Percentiles rank a stretch among this genome's conserved stretches.
phyloP scores from a whole-genome alignment of 768 basidiomycete genomes.

The Hortiboletus campestris region DNA sequence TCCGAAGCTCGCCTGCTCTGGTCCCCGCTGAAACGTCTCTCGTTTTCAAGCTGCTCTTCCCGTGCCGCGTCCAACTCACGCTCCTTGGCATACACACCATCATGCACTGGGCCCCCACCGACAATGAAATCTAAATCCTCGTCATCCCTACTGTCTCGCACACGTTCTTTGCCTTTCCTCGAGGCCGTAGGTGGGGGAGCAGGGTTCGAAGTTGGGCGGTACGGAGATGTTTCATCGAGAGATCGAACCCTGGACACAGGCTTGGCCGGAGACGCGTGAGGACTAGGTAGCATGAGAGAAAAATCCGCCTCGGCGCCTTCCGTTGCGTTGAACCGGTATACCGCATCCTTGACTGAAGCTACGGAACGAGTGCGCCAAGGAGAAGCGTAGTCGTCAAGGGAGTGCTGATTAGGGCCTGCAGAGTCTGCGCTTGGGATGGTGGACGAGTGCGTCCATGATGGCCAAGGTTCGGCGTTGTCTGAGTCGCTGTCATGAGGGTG shows the following conservation, averaged over 20 bases:
- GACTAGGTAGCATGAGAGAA: constrained; percentile 51
- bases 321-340: constrained; percentile 44
- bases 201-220: background rate
- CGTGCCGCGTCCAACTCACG: constrained; percentile 57
- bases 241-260: constrained; percentile 26
- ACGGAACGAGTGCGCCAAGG: constrained; percentile 35
- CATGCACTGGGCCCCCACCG: constrained; percentile 43
- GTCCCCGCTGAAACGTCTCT: constrained; percentile 39
- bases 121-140: constrained; percentile 29
- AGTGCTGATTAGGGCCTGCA: background rate
- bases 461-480: constrained; percentile 13
- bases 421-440: background rate
- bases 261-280: constrained; percentile 35
- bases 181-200: constrained; percentile 5
- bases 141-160: constrained; percentile 27
- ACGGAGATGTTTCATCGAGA: constrained; percentile 15
- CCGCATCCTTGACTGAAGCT: constrained; percentile 48
- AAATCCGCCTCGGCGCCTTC: constrained; percentile 47
- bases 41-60: constrained; percentile 48
- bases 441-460: constrained; percentile 14
- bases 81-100: constrained; percentile 57
- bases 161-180: constrained; percentile 49
- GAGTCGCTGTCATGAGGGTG: background rate
- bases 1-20: constrained; percentile 27
- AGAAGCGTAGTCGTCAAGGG: constrained; percentile 20